Conservation (phyloP, 1,139 yeast species). For the Suhomyces ambrosiae region DNA sequence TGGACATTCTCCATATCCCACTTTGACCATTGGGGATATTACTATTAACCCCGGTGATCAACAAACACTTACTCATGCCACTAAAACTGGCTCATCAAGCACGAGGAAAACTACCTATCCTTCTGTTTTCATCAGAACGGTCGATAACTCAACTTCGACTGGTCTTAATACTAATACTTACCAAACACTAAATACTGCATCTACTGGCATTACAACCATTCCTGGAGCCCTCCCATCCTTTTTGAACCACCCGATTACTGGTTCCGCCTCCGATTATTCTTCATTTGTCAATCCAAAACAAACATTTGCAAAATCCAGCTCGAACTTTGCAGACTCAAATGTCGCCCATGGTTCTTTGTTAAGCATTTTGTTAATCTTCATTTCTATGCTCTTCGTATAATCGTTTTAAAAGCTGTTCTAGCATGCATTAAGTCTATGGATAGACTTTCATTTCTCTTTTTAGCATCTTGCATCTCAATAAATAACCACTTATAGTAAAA, state of each 20-base stretch:
- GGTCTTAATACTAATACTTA: conserved; percentile 1
- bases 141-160: conserved; percentile 8
- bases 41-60: conserved; percentile 8
- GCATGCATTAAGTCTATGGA: conserved; percentile 1
- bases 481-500: too few relatives aligned
- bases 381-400: conserved; percentile 11
- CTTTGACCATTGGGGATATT: conserved; percentile 8
- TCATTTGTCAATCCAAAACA: conserved; percentile 12
- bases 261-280: conserved; percentile 15
- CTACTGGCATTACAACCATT: conserved; percentile 1
- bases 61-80: conserved; percentile 6
- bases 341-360: conserved; percentile 10
- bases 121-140: conserved; percentile 13
- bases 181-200: conserved; percentile 4
- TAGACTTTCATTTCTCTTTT: conserved; percentile 8
- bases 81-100: conserved; percentile 7
- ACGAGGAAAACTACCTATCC: neutral
- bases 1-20: conserved; percentile 18
- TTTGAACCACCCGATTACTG: conserved; percentile 19
- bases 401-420: neutral
- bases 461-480: neutral
- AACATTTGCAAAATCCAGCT: conserved; percentile 11
- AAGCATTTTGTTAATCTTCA: conserved; percentile 11
- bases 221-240: conserved; percentile 12
- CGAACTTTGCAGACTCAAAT: conserved; percentile 10